phyloP scores from a whole-genome alignment of 768 basidiomycete species.

The Leucosporidium scottii region DNA sequence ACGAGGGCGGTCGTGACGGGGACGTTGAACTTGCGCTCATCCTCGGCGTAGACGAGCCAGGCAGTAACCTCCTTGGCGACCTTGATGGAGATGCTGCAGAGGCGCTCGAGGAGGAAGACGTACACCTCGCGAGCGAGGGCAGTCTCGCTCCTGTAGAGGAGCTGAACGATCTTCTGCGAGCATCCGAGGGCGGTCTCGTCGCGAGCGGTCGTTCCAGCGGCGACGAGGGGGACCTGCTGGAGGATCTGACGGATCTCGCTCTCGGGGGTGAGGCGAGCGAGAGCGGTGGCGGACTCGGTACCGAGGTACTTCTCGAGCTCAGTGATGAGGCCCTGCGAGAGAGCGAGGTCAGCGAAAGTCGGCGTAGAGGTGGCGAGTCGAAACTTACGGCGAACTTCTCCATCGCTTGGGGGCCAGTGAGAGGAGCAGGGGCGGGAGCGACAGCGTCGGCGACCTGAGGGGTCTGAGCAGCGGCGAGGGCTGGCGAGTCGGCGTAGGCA shows the following conservation, averaged over 20 bases:
- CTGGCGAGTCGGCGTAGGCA: conserved; percentile 20
- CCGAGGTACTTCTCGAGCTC: conserved; percentile 76
- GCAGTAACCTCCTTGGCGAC: conserved; percentile 94
- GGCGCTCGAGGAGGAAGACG: conserved; percentile 75
- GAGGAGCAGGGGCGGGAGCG: conserved; percentile 22
- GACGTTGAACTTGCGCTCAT: conserved; percentile 96
- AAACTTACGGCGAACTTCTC: conserved; percentile 70
- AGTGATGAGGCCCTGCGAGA: conserved; percentile 48
- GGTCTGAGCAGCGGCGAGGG: conserved; percentile 12
- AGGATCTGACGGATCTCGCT: conserved; percentile 81
- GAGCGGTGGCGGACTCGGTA: conserved; percentile 64
- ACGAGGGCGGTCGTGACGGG: conserved; percentile 85
- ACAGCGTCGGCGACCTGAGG: conserved; percentile 15
- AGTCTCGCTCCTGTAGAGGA: conserved; percentile 79
- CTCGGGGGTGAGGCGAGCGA: conserved; percentile 65
- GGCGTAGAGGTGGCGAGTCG: neutral
- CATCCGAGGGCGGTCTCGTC: conserved; percentile 82
- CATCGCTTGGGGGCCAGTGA: conserved; percentile 74
- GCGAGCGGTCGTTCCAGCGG: conserved; percentile 68
- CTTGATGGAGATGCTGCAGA: conserved; percentile 82
- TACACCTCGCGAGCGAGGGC: conserved; percentile 80
- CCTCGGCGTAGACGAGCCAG: conserved; percentile 93
- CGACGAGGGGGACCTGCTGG: conserved; percentile 71
- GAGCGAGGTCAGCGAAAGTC: conserved; percentile 10
- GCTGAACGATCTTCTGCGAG: conserved; percentile 93